Percentiles rank a stretch among this genome's conserved stretches.
Conservation (phyloP, 1,284 basidiomycete species). For the Cryptococcus sp. region DNA sequence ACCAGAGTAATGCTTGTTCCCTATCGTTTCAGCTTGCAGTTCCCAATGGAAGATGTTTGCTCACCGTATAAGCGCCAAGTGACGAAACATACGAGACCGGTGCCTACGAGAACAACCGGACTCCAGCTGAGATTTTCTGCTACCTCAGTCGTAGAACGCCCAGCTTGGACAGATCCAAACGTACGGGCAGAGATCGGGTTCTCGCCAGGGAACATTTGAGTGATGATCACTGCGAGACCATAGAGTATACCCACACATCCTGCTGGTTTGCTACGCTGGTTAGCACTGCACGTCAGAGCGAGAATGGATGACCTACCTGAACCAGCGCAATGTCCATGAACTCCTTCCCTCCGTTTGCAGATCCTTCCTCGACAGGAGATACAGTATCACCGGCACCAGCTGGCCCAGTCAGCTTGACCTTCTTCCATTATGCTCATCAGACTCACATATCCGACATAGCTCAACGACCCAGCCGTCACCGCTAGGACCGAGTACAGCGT, state of each 20-base stretch:
- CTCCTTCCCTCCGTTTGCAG: conserved; percentile 41
- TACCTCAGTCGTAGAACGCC: neutral
- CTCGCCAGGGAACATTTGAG: conserved; percentile 32
- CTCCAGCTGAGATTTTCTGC: conserved; percentile 41
- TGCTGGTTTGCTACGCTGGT: conserved; percentile 28
- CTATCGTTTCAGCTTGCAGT: conserved; percentile 6
- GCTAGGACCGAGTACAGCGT: conserved; percentile 36
- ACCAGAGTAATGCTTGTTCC: conserved; percentile 39
- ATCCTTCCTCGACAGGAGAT: conserved; percentile 37
- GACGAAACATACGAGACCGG: conserved; percentile 23
- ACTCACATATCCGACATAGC: conserved; percentile 42
- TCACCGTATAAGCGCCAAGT: conserved; percentile 38
- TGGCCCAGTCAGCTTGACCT: conserved; percentile 2
- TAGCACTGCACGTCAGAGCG: neutral
- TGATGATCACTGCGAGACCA: conserved; percentile 26
- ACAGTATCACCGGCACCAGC: conserved; percentile 34
- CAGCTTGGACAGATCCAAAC: conserved; percentile 8
- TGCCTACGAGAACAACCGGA: conserved; percentile 35
- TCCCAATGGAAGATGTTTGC: neutral
- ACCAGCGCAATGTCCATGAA: conserved; percentile 37
- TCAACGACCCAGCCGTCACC: conserved; percentile 32
- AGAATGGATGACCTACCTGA: conserved; percentile 18
- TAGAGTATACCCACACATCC: conserved; percentile 31
- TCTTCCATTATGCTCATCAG: neutral
- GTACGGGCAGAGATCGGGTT: conserved; percentile 30